Evolutionary conservation across 1,139 yeast species (phyloP).

Genomic region (Yamadazyma jaroonii): DNA sequence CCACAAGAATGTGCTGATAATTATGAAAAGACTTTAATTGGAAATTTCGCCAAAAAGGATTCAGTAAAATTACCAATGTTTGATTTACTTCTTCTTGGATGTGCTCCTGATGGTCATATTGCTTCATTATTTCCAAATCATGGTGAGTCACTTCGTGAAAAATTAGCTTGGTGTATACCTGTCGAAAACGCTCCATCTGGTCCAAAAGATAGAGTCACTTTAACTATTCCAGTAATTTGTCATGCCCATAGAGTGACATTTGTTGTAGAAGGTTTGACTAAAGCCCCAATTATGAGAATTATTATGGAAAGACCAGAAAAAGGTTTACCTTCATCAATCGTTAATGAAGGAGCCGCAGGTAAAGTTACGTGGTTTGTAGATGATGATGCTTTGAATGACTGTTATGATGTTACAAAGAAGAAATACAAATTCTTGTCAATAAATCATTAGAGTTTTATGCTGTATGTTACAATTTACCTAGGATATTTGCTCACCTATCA

Average conservation of each 20-base stretch:
- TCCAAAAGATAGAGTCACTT: constrained; percentile 82
- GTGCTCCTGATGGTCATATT: constrained; percentile 99
- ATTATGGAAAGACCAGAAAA: constrained; percentile 98
- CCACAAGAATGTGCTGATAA: constrained; percentile 94
- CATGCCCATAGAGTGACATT: constrained; percentile 91
- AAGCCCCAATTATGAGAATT: constrained; percentile 88
- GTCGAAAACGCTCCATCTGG: constrained; percentile 91
- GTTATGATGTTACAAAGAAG: constrained; percentile 68
- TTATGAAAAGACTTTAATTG: constrained; percentile 81
- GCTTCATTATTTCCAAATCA: constrained; percentile 94
- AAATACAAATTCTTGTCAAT: constrained; percentile 59
- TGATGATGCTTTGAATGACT: constrained; percentile 87
- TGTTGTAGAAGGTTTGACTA: constrained; percentile 93
- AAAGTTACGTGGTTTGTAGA: constrained; percentile 98
- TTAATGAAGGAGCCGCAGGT: constrained; percentile 95
- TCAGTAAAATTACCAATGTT: constrained; percentile 94
- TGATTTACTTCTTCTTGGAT: constrained; percentile 84
- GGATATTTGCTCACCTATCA: constrained; percentile 6
- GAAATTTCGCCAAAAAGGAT: constrained; percentile 94
- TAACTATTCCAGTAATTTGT: constrained; percentile 92
- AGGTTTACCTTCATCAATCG: constrained; percentile 91
- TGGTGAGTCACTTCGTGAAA: constrained; percentile 78
- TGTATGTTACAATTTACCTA: no score
- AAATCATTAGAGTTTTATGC: constrained; percentile 9
- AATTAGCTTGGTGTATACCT: constrained; percentile 95